Evolutionary conservation across 768 basidiomycete genomes (phyloP).

Genomic region (Solioccasus polychromus): DNA sequence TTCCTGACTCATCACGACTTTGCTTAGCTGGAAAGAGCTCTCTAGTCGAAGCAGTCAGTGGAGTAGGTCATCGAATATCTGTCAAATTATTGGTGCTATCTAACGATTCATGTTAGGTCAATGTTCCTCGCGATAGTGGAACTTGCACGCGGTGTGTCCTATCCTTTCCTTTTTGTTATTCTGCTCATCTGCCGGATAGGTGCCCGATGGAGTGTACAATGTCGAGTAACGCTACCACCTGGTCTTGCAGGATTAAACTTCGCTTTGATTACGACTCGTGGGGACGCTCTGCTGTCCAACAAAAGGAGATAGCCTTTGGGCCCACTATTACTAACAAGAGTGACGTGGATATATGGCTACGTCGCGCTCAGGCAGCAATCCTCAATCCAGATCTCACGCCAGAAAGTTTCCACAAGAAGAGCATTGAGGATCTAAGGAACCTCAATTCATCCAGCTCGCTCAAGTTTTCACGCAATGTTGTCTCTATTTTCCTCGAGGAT

Average conservation of each 20-base stretch:
- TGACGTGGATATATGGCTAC: conserved; percentile 41
- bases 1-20: conserved; percentile 1
- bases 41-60: conserved; percentile 54
- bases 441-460: conserved; percentile 22
- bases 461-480: conserved; percentile 50
- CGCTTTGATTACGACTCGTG: conserved; percentile 31
- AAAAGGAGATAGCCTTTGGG: conserved; percentile 27
- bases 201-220: conserved; percentile 55
- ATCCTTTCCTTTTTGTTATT: neutral
- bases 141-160: conserved; percentile 52
- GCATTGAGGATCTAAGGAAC: conserved; percentile 22
- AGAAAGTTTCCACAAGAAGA: conserved; percentile 23
- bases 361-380: conserved; percentile 47
- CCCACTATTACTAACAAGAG: conserved; percentile 26
- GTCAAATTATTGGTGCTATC: neutral
- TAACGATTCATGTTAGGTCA: conserved; percentile 39
- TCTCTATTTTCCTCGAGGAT: conserved; percentile 46
- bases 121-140: conserved; percentile 58
- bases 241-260: conserved; percentile 47
- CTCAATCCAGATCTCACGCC: conserved; percentile 27
- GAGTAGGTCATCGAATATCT: conserved; percentile 34
- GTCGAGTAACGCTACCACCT: conserved; percentile 36
- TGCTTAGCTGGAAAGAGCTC: conserved; percentile 60
- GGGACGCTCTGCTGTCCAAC: conserved; percentile 20
- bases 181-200: conserved; percentile 24